These are phyloP conservation scores for Oryza rufipogon DNA, from an alignment of 176 grass and related monocot genomes.

Conservation along the genomic window DNA sequence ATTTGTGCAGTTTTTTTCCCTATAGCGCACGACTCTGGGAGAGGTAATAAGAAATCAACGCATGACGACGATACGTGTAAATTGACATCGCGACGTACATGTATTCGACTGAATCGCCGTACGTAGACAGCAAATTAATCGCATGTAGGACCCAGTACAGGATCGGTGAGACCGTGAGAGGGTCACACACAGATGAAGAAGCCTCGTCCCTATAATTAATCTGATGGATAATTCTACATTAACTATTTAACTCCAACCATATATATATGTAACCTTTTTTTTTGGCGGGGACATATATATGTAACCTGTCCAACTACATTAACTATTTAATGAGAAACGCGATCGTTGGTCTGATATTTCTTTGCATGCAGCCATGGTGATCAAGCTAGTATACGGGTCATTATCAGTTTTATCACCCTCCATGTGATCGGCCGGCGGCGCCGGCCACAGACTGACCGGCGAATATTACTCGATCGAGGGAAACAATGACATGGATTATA, in stretches of 20 bases:
- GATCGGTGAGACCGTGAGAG: not conserved
- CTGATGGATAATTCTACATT: not conserved
- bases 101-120: not conserved
- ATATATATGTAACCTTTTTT: no score
- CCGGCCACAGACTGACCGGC: not conserved
- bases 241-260: not conserved
- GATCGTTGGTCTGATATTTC: not conserved
- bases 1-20: not conserved
- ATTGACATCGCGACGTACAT: not conserved
- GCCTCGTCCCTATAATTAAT: not conserved
- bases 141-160: not conserved
- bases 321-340: no score
- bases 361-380: not conserved
- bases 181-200: not conserved
- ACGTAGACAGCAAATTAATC: not conserved
- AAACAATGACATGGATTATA: not conserved
- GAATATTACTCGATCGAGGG: not conserved
- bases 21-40: not conserved
- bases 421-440: not conserved
- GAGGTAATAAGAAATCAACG: not conserved
- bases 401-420: not conserved
- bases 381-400: not conserved
- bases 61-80: not conserved
- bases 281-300: not conserved
- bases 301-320: not conserved